A percentile compares a stretch with the other conserved stretches of the same genome.
Conservation (phyloP, 2,329 filamentous ascomycete species). For the Phaeophleospora eucalypticola region DNA sequence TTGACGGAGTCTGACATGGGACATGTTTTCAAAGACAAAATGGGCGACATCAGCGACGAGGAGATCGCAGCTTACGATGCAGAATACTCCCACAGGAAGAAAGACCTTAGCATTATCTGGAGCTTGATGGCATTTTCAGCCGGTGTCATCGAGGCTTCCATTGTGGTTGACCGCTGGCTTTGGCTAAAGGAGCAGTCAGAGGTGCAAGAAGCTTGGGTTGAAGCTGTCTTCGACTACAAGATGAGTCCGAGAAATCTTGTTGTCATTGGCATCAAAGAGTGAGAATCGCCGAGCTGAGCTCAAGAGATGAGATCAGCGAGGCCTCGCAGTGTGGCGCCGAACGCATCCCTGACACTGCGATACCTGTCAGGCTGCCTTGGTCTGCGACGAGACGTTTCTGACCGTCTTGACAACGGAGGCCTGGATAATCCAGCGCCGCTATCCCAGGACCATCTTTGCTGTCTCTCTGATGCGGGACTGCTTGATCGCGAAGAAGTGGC, state of each 20-base stretch:
- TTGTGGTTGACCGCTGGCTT: slow-evolving; percentile 85
- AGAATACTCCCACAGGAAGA: slow-evolving; percentile 62
- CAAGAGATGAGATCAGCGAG: no score
- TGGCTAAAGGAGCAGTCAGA: slow-evolving; percentile 75
- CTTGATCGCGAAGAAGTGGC: no score
- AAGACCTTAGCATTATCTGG: slow-evolving; percentile 85
- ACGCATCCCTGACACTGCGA: no score
- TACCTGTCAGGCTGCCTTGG: no score
- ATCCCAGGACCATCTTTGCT: no score
- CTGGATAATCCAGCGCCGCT: no score
- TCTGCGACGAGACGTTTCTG: no score
- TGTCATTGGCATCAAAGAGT: slow-evolving; percentile 79
- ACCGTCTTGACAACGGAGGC: no score
- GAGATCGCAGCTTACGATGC: slow-evolving; percentile 69
- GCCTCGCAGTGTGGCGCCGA: no score
- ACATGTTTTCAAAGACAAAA: slow-evolving; percentile 57
- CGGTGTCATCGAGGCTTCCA: slow-evolving; percentile 79
- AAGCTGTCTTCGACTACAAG: slow-evolving; percentile 84
- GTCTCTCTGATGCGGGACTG: no score
- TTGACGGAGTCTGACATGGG: slow-evolving; percentile 57
- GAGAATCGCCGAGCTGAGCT: no score
- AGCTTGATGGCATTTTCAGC: slow-evolving; percentile 95
- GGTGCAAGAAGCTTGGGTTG: slow-evolving; percentile 77
- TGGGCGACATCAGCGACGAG: slow-evolving; percentile 67
- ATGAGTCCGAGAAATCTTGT: slow-evolving; percentile 87